Evolutionary conservation across 129 eudicot species (phyloP), one percentile per base, ranked within the genome.

Genomic region (Logfia minima): DNA sequence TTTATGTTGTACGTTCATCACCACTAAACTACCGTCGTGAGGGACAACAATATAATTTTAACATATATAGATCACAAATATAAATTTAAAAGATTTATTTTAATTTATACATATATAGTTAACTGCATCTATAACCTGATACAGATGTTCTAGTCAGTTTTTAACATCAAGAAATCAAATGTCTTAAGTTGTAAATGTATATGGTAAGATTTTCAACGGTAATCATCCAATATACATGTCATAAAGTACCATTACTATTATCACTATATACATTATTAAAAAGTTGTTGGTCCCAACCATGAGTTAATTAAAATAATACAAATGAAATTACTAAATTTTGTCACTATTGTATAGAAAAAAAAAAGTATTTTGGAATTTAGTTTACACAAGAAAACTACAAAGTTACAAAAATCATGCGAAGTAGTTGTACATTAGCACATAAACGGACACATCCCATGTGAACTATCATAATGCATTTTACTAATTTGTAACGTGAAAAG

Each of bases 401-500:
- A 75, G 65, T 59, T 75, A 56, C 67, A 56, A 55, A 75, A 59
- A 81, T 64, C 21, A 75, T 81, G 48, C 51, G 37, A 68, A 18
- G 65, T 67, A 45, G 51, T 67, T 60, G 84, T 59, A 66, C 24
- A 41, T 26, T 58, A 24, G 76, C 55, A 73, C 68, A 77, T 58
- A 71, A 29, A 77, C 65, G 45, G 79, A 68, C 80, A 71, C 66
- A 26, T 51, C 61, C 66, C 79, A 84, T 75, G 81, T 75, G 81
- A 71, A 71, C 55, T 24, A 58, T 32, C 35, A 67, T 68, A 35
- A 64, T 65, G 22, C 29, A 48, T 48, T 48, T 13, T 13, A 71
- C 73, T 52, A 58, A 59, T 72, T 53, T 72, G 82, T 64, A 64
- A 78, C 55, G 35, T 39, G 63, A 71, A n/a, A 11, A 8, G 14